Conservation (phyloP, 768 basidiomycete genomes). For the Leccinum pellstonianum region DNA sequence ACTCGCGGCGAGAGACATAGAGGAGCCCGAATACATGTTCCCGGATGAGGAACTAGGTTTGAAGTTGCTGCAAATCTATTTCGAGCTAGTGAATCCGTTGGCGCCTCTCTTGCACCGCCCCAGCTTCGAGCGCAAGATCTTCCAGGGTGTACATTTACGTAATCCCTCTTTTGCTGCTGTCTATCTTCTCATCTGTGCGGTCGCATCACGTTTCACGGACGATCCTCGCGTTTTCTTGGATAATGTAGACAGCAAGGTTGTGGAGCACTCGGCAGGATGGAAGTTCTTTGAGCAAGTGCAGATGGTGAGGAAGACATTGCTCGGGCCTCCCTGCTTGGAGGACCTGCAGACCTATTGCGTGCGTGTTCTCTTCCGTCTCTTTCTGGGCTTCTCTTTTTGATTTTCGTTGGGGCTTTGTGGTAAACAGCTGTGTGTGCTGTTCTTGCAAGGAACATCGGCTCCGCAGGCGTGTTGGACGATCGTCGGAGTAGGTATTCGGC, state of each 20-base stretch:
- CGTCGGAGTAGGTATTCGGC: conserved; percentile 57
- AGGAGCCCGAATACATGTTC: conserved; percentile 39
- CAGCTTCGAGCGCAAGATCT: conserved; percentile 55
- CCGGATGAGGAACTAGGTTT: conserved; percentile 51
- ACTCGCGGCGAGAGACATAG: conserved; percentile 17
- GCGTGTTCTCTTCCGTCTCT: conserved; percentile 20
- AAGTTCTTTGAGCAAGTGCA: conserved; percentile 52
- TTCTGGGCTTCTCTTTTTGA: background rate
- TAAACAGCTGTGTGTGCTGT: conserved; percentile 50
- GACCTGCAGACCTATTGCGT: conserved; percentile 72
- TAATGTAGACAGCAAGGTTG: conserved; percentile 24
- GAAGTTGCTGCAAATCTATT: conserved; percentile 63
- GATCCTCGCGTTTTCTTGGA: conserved; percentile 55
- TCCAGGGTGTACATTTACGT: conserved; percentile 46
- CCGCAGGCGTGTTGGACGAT: conserved; percentile 70
- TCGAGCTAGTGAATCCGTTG: conserved; percentile 52
- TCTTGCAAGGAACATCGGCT: conserved; percentile 54
- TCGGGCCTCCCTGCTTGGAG: conserved; percentile 57
- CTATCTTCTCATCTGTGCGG: conserved; percentile 70
- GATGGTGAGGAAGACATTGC: conserved; percentile 54
- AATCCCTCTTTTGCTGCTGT: conserved; percentile 55
- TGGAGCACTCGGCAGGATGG: conserved; percentile 51
- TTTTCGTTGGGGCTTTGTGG: background rate
- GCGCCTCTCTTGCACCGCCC: conserved; percentile 73
- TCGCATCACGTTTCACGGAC: conserved; percentile 53